Evolutionary conservation across 169 alveolate genomes (phyloP).

Genomic region (Plasmodium gaboni): DNA sequence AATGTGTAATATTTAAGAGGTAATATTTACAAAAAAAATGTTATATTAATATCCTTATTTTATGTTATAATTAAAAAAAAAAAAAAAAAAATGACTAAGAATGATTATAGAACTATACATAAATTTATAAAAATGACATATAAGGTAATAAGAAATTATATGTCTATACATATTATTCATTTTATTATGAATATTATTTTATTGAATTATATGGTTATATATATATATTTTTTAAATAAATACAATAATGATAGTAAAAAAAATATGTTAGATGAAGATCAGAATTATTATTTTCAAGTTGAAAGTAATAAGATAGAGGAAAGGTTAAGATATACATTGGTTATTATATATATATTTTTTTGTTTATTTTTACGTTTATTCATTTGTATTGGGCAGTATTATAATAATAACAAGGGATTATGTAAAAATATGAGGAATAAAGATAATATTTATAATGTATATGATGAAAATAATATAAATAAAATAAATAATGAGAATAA

Average conservation of each 20-base stretch:
- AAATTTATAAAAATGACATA: neutral
- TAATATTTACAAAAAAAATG: no score
- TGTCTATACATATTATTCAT: slow-evolving; percentile 11
- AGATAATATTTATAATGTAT: neutral
- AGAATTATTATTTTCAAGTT: no score
- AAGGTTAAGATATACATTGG: no score
- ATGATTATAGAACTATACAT: neutral
- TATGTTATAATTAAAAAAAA: neutral
- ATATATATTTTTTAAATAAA: neutral
- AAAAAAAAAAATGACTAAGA: neutral
- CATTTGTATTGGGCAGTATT: no score
- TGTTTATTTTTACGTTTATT: no score
- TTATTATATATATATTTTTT: no score
- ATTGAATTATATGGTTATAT: slow-evolving; percentile 25
- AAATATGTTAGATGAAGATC: no score
- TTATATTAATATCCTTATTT: no score
- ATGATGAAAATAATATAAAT: neutral
- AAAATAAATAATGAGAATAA: neutral
- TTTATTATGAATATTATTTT: slow-evolving; percentile 18
- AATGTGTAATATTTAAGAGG: no score
- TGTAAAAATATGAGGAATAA: neutral
- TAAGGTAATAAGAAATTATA: neutral
- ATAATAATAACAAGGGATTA: no score
- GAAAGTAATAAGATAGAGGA: no score
- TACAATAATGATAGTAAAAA: no score